These are phyloP conservation scores for Cladosporium oxysporum DNA, from an alignment of 2,329 filamentous ascomycete genomes.

Conservation along the genomic window DNA sequence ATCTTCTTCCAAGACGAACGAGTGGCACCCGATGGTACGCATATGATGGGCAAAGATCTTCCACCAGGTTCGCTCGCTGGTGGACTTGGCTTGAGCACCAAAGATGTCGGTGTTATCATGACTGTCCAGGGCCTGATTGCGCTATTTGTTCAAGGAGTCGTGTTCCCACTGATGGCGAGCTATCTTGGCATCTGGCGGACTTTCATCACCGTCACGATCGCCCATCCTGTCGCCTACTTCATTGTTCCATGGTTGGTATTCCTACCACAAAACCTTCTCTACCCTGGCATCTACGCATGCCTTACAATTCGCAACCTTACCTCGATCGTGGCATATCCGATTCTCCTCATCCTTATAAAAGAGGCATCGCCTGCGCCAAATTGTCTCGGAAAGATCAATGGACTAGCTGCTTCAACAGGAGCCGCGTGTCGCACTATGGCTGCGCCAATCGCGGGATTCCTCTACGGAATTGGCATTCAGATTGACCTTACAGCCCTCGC, in stretches of 20 bases:
- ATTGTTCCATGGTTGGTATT: constrained; percentile 68
- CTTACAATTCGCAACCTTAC: constrained; percentile 66
- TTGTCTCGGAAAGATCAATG: constrained; percentile 70
- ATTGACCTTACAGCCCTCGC: constrained; percentile 62
- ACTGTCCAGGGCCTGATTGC: constrained; percentile 71
- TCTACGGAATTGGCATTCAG: constrained; percentile 64
- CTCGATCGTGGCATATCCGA: constrained; percentile 68
- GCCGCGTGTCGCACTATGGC: constrained; percentile 70
- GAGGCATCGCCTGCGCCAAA: constrained; percentile 65
- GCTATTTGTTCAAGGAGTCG: constrained; percentile 69
- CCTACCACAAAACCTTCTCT: constrained; percentile 56
- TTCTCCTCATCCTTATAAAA: constrained; percentile 71
- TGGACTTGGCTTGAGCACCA: constrained; percentile 65
- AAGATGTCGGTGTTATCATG: constrained; percentile 68
- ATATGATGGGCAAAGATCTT: constrained; percentile 30
- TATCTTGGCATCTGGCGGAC: constrained; percentile 67
- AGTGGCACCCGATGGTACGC: constrained; percentile 42
- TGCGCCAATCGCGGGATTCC: constrained; percentile 66
- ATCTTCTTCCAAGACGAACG: constrained; percentile 87
- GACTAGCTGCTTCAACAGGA: constrained; percentile 70
- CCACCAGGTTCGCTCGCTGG: constrained; percentile 49
- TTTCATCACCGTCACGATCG: constrained; percentile 63
- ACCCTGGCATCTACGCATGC: constrained; percentile 65
- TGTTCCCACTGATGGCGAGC: constrained; percentile 67
- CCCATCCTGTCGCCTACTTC: constrained; percentile 69